phyloP scores from a whole-genome alignment of 306 rosid species.

The Luffa acutangula region DNA sequence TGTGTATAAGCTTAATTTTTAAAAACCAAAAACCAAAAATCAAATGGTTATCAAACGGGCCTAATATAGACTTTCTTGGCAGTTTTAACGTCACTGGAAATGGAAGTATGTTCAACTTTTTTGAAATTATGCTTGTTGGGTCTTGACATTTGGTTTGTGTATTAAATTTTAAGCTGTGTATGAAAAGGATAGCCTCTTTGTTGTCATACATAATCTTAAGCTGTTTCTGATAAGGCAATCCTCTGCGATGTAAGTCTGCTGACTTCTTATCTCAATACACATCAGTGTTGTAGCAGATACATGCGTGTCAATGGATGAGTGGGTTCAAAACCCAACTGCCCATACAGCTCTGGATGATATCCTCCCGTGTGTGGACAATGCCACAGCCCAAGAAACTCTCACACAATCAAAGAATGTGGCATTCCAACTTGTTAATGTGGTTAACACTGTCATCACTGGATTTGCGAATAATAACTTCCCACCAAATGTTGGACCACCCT shows the following conservation, averaged over 20 bases:
- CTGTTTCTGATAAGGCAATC: neutral
- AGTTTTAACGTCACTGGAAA: neutral
- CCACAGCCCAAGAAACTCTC: constrained; percentile 35
- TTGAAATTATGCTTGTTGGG: neutral
- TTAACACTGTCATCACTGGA: constrained; percentile 24
- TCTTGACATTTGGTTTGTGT: neutral
- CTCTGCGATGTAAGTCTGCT: neutral
- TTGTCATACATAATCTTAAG: neutral
- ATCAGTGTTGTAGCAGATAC: constrained; percentile 35
- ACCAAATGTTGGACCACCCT: neutral
- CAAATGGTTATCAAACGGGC: no score
- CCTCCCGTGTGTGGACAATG: constrained; percentile 66
- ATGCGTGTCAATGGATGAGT: constrained; percentile 45
- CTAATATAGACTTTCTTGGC: neutral
- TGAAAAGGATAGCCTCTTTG: neutral
- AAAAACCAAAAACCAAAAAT: no score
- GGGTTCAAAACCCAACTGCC: constrained; percentile 33
- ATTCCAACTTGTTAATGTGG: constrained; percentile 13
- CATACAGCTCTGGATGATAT: constrained; percentile 70
- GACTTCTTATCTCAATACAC: neutral
- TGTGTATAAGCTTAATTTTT: no score
- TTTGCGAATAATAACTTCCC: constrained; percentile 12
- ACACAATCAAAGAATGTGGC: constrained; percentile 33
- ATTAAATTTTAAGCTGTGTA: neutral
- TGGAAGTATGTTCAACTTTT: neutral